Evolutionary conservation across 2,329 filamentous ascomycete species (phyloP).

Genomic region (Tolypocladium amazonense): DNA sequence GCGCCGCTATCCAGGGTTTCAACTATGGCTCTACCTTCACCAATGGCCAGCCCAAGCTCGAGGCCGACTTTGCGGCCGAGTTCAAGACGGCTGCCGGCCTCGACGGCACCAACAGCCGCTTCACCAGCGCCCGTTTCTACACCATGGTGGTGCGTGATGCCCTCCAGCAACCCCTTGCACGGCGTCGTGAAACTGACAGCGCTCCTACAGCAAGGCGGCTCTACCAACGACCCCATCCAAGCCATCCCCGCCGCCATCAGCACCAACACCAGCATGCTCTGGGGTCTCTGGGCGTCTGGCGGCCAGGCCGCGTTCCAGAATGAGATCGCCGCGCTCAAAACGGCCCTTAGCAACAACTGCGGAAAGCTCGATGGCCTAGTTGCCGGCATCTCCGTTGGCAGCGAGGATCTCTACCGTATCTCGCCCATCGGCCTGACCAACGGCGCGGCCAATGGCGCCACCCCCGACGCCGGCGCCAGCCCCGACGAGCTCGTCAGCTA

Average conservation of each 20-base stretch:
- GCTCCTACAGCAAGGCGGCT: conserved; percentile 46
- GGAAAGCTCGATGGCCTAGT: conserved; percentile 53
- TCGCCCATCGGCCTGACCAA: conserved; percentile 58
- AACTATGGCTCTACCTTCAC: conserved; percentile 59
- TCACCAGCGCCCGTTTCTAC: conserved; percentile 63
- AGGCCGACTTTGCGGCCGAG: conserved; percentile 58
- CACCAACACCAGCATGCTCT: conserved; percentile 66
- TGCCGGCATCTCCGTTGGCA: conserved; percentile 76
- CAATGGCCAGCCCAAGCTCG: conserved; percentile 46
- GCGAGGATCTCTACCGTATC: conserved; percentile 76
- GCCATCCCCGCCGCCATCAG: conserved; percentile 76
- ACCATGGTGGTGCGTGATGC: conserved; percentile 46
- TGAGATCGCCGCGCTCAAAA: conserved; percentile 62
- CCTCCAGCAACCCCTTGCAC: too few relatives aligned
- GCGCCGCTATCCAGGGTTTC: conserved; percentile 50
- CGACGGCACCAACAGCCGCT: conserved; percentile 48
- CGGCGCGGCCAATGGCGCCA: conserved; percentile 38
- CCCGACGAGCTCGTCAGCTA: conserved; percentile 56
- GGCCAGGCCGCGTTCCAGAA: conserved; percentile 53
- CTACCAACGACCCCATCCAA: conserved; percentile 52
- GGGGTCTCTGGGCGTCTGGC: conserved; percentile 75
- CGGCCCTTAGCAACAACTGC: conserved; percentile 61
- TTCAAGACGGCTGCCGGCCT: conserved; percentile 57
- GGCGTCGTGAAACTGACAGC: conserved; percentile 8
- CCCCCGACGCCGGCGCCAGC: conserved; percentile 41